Evolutionary conservation across 305 asterid species (phyloP).

Genomic region (Rubia tinctorum): DNA sequence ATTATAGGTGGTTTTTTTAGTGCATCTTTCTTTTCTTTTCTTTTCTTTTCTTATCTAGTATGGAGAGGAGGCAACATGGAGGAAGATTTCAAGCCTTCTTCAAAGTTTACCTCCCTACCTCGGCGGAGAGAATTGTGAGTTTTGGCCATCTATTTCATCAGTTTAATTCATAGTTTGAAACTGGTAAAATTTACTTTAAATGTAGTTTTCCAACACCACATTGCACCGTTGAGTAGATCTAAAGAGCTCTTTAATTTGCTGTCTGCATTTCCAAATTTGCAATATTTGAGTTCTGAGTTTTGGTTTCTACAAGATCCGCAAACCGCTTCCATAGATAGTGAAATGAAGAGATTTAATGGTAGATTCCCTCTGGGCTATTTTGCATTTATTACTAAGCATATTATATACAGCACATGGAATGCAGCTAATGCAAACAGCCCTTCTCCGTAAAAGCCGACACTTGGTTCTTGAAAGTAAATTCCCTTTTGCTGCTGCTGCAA

Average conservation of each 20-base stretch:
- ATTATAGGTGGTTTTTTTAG: not conserved
- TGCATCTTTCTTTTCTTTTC: too few relatives aligned
- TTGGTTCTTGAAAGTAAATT: too few relatives aligned
- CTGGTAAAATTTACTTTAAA: not conserved
- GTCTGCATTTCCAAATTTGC: not conserved
- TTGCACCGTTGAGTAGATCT: not conserved
- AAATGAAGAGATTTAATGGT: too few relatives aligned
- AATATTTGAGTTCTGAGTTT: not conserved
- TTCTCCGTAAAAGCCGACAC: too few relatives aligned
- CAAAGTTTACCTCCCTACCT: constrained; percentile 7
- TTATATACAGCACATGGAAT: too few relatives aligned
- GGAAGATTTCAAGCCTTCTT: not conserved
- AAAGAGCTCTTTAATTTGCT: not conserved
- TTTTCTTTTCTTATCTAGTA: not conserved
- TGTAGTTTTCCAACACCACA: not conserved
- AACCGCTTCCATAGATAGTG: not conserved
- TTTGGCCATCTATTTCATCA: not conserved
- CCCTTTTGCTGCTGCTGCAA: too few relatives aligned
- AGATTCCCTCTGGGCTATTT: too few relatives aligned
- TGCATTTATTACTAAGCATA: too few relatives aligned
- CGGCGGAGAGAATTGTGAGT: not conserved
- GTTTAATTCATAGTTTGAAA: not conserved
- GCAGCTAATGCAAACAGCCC: too few relatives aligned
- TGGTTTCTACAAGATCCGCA: not conserved
- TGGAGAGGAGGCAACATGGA: not conserved